Conservation (phyloP, 352 stramenopile species). For the Phytopythium aichiense region DNA sequence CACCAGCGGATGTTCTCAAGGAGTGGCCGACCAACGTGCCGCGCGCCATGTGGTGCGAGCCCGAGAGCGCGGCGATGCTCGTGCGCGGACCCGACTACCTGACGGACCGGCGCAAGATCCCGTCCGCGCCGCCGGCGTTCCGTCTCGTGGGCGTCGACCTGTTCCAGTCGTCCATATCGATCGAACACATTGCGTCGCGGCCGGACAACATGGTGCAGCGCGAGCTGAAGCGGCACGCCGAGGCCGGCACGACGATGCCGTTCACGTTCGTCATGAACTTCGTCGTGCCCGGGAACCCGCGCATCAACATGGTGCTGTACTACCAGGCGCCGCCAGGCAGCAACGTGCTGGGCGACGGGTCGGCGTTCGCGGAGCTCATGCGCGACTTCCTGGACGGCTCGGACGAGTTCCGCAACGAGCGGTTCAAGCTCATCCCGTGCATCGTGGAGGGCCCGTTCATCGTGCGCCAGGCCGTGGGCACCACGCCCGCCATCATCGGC, state of each 20-base stretch:
- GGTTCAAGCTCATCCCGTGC: constrained; percentile 79
- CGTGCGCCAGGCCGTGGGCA: constrained; percentile 70
- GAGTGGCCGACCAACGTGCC: constrained; percentile 56
- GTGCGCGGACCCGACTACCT: constrained; percentile 71
- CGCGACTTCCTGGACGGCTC: constrained; percentile 65
- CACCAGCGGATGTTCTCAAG: constrained; percentile 17
- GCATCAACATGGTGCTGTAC: constrained; percentile 65
- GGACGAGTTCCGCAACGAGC: constrained; percentile 76
- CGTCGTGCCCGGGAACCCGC: constrained; percentile 55
- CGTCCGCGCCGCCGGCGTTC: constrained; percentile 60
- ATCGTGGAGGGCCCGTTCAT: constrained; percentile 83
- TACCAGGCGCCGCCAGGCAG: constrained; percentile 58
- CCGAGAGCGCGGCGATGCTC: constrained; percentile 59
- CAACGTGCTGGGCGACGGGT: constrained; percentile 42
- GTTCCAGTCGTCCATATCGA: constrained; percentile 42
- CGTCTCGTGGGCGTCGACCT: constrained; percentile 65
- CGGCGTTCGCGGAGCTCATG: constrained; percentile 67
- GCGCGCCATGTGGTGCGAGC: constrained; percentile 65
- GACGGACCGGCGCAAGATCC: constrained; percentile 64
- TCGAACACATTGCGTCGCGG: constrained; percentile 61
- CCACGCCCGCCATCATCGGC: constrained; percentile 63
- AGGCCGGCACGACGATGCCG: constrained; percentile 56
- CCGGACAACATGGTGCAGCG: constrained; percentile 60
- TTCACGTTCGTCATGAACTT: constrained; percentile 84
- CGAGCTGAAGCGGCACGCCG: constrained; percentile 52